Percentiles rank a stretch among this genome's conserved stretches.
Evolutionary conservation across 768 basidiomycete species (phyloP).

Genomic region (Suillus discolor): DNA sequence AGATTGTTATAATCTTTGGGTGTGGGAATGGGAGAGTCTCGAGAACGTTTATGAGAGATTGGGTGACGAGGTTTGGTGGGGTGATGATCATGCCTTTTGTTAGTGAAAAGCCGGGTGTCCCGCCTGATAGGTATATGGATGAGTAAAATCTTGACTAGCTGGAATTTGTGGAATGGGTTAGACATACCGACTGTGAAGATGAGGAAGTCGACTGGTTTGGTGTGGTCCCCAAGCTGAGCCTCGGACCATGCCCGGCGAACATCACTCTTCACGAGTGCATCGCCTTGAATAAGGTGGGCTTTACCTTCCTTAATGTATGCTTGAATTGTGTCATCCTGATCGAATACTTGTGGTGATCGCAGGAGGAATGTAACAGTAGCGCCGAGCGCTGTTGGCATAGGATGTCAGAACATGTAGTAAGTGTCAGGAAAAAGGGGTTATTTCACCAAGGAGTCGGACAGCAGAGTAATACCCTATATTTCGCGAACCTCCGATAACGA

Average conservation of each 20-base stretch:
- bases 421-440: background rate
- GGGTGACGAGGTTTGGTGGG: slow-evolving; percentile 62
- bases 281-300: slow-evolving; percentile 60
- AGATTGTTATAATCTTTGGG: slow-evolving; percentile 56
- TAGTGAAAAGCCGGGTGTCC: slow-evolving; percentile 45
- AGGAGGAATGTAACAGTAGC: slow-evolving; percentile 66
- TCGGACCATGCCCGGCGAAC: slow-evolving; percentile 54
- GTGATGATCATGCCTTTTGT: slow-evolving; percentile 50
- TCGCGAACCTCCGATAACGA: slow-evolving; percentile 55
- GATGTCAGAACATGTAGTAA: background rate
- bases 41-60: slow-evolving; percentile 55
- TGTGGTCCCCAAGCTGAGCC: slow-evolving; percentile 31
- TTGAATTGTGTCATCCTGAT: slow-evolving; percentile 55
- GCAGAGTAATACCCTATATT: slow-evolving; percentile 58
- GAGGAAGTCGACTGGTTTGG: slow-evolving; percentile 50
- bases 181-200: slow-evolving; percentile 64
- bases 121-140: slow-evolving; percentile 39
- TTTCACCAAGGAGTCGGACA: slow-evolving; percentile 49
- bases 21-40: slow-evolving; percentile 50
- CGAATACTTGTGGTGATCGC: slow-evolving; percentile 53
- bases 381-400: slow-evolving; percentile 48
- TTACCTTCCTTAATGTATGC: slow-evolving; percentile 49
- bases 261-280: slow-evolving; percentile 56
- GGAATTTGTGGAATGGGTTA: background rate
- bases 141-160: background rate